A percentile compares a stretch with the other conserved stretches of the same genome.
phyloP scores from a whole-genome alignment of 345 rosid genomes.

The Melaleuca alternifolia region DNA sequence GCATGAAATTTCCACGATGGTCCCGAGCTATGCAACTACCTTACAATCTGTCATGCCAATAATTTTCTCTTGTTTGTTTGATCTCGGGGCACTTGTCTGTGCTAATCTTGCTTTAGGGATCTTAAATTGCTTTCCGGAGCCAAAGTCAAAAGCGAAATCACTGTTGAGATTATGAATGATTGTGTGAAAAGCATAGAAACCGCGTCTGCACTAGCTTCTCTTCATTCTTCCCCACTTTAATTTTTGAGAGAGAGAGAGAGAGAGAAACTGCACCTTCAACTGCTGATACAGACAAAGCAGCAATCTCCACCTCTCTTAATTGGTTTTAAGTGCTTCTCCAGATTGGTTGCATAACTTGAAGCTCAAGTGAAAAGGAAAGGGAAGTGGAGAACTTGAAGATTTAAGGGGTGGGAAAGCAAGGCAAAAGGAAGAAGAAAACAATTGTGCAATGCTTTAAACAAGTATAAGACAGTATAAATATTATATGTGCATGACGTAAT shows the following conservation, averaged over 20 bases:
- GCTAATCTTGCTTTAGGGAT: background rate
- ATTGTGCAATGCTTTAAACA: background rate
- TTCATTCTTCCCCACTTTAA: background rate
- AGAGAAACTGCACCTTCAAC: slow-evolving; percentile 11
- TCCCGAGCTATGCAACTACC: background rate
- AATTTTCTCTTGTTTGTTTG: background rate
- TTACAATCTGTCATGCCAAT: background rate
- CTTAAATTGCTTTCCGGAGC: background rate
- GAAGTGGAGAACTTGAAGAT: background rate
- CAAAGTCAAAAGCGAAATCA: background rate
- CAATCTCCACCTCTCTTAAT: background rate
- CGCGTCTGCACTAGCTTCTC: background rate
- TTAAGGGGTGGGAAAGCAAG: background rate
- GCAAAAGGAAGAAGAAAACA: background rate
- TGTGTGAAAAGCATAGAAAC: background rate
- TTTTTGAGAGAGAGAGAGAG: background rate
- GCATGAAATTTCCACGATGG: background rate
- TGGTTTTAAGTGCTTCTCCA: background rate
- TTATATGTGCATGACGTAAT: background rate
- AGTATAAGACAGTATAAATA: background rate
- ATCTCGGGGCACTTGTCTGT: background rate
- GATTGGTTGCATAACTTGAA: background rate
- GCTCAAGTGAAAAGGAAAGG: background rate
- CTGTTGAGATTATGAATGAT: background rate
- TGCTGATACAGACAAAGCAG: slow-evolving; percentile 21